Base-by-base conservation (phyloP, 805 yeast genomes). In the Yamadazyma sp. region DNA sequence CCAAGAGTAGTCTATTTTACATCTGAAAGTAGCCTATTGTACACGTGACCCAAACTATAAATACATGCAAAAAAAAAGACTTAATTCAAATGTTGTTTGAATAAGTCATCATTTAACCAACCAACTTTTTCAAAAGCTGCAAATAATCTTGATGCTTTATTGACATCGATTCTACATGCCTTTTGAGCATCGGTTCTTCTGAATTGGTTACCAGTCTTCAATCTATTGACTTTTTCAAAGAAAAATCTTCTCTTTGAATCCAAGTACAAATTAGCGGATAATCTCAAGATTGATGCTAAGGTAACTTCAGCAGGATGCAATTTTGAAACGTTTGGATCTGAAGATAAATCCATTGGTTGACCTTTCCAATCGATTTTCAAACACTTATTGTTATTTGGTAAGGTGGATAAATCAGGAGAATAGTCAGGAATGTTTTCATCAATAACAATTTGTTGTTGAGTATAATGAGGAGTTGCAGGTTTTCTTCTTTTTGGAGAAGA, bases 171-270 rank as follows among this genome's bases (percentile, higher is more conserved):
- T 45, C 95, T 78, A 59, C 98, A 91, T 5, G 97, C 96, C 68
- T 93, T 93, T 62, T 91, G 98, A 6, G 97, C 95, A 61, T 91
- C 98, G 0, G 98, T 93, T 63, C 97, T 81, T 63, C 96, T 80
- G 64, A 91, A 91, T 18, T 93, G 91, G 53, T 80, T 68, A 19
- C 81, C 82, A 33, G 69, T 65, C 48, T 76, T 77, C 49, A 80
- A 60, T 33, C 96, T 76, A 47, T 78, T 78, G 21, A 89, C 93
- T 65, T 88, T 91, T 58, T 91, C 98, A 39, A 80, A 77, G 62
- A 91, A 93, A 18, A 91, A 70, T 45, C 98, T 75, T 60, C 88
- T 78, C 49, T 65, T 67, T 5, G 68, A 58, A 50, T 76, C 81
- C 56, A 84, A 69, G 58, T 89, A 91, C 23, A 89, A 78, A 42